Evolutionary conservation across 2,329 filamentous ascomycete species (phyloP).

Genomic region (Coleophoma eucalyptorum): DNA sequence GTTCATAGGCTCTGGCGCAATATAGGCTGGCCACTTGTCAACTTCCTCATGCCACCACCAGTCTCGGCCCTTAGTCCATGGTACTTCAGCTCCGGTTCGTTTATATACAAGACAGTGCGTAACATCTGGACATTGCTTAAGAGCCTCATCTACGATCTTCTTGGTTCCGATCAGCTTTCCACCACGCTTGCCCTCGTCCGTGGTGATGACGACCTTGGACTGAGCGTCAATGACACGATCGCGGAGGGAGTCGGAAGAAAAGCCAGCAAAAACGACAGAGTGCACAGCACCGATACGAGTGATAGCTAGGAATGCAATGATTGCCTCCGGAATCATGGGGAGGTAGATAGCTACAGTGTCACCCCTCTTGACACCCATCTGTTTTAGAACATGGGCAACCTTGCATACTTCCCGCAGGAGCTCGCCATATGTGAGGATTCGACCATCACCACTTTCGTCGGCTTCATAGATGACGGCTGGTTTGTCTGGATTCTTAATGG

Average conservation of each 20-base stretch:
- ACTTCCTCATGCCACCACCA: slow-evolving; percentile 99
- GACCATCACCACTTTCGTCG: slow-evolving; percentile 83
- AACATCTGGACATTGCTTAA: slow-evolving; percentile 93
- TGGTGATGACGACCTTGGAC: slow-evolving; percentile 92
- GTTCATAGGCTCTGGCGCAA: slow-evolving; percentile 82
- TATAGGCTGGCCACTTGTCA: slow-evolving; percentile 92
- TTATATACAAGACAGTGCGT: slow-evolving; percentile 86
- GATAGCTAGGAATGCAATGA: slow-evolving; percentile 89
- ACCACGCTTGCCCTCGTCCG: slow-evolving; percentile 95
- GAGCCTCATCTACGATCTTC: slow-evolving; percentile 97
- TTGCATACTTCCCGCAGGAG: slow-evolving; percentile 88
- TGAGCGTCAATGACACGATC: slow-evolving; percentile 91
- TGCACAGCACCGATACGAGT: slow-evolving; percentile 91
- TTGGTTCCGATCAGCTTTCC: slow-evolving; percentile 97
- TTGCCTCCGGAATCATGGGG: slow-evolving; percentile 96
- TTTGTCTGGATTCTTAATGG: slow-evolving; percentile 89
- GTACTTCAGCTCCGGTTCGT: slow-evolving; percentile 89
- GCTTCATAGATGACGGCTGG: slow-evolving; percentile 98
- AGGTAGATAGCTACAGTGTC: slow-evolving; percentile 97
- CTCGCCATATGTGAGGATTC: slow-evolving; percentile 88
- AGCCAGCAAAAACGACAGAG: slow-evolving; percentile 96
- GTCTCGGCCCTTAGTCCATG: slow-evolving; percentile 85
- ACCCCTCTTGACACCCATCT: slow-evolving; percentile 95
- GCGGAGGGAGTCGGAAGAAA: slow-evolving; percentile 92
- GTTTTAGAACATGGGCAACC: slow-evolving; percentile 82